Evolutionary conservation across 495 filamentous ascomycete genomes (phyloP).

Genomic region (Xeromyces bisporus): DNA sequence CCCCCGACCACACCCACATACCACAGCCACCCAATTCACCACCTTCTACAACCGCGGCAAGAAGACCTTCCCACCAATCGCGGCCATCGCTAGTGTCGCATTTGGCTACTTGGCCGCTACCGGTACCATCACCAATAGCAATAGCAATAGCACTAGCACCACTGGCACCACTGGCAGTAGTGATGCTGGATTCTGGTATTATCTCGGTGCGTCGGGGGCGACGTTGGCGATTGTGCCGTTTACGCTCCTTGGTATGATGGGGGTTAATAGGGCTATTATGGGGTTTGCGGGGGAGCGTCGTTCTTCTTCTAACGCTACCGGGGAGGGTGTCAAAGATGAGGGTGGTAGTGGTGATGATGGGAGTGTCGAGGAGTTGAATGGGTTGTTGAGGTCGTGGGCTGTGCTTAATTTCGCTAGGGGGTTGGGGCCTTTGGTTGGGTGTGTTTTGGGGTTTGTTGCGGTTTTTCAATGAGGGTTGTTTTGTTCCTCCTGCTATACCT

Average conservation of each 20-base stretch:
- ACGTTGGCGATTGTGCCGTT: slow-evolving; percentile 19
- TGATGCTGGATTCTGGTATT: slow-evolving; percentile 8
- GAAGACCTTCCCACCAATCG: slow-evolving; percentile 9
- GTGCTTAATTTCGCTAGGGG: slow-evolving; percentile 8
- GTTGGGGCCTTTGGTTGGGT: slow-evolving; percentile 9
- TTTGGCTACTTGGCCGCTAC: slow-evolving; percentile 12
- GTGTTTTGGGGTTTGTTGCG: slow-evolving; percentile 9
- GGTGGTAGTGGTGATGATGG: not conserved
- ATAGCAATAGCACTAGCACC: no score
- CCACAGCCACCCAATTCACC: slow-evolving; percentile 16
- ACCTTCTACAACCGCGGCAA: slow-evolving; percentile 14
- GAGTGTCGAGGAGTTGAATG: slow-evolving; percentile 3
- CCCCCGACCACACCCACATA: slow-evolving; percentile 2
- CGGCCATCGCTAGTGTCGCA: slow-evolving; percentile 8
- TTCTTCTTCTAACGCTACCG: slow-evolving; percentile 5
- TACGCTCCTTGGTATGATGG: slow-evolving; percentile 13
- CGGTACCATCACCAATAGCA: not conserved
- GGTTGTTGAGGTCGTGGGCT: slow-evolving; percentile 9
- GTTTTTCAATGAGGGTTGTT: slow-evolving; percentile 3
- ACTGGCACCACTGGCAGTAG: no score
- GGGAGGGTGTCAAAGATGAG: slow-evolving; percentile 6
- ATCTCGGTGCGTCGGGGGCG: slow-evolving; percentile 9
- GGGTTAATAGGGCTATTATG: slow-evolving; percentile 10
- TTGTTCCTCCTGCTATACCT: no score
- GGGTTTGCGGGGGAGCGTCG: slow-evolving; percentile 12